Evolutionary conservation across 345 rosid genomes (phyloP).

Genomic region (Carallia brachiata): DNA sequence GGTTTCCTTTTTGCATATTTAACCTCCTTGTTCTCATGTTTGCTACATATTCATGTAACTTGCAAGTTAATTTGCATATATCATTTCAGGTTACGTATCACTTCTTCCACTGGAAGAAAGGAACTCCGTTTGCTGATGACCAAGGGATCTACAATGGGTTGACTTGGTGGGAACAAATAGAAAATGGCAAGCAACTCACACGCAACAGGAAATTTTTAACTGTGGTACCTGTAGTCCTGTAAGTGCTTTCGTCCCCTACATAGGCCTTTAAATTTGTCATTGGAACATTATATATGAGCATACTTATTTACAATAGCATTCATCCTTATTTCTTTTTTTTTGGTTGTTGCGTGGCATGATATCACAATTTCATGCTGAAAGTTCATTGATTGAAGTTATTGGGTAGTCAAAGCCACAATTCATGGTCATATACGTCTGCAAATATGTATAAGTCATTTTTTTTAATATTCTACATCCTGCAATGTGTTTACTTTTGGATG

Average conservation of each 20-base stretch:
- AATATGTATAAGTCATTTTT: background rate
- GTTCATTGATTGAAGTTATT: background rate
- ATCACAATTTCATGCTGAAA: background rate
- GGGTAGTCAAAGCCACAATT: background rate
- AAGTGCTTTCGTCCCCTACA: conserved; percentile 29
- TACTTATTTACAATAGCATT: background rate
- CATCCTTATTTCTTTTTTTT: no score
- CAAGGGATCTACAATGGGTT: conserved; percentile 91
- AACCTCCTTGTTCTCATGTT: background rate
- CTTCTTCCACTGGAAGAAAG: conserved; percentile 98
- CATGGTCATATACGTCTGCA: no score
- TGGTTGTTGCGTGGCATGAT: no score
- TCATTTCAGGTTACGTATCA: conserved; percentile 80
- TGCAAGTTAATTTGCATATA: background rate
- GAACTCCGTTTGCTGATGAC: conserved; percentile 98
- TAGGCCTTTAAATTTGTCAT: background rate
- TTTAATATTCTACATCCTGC: background rate
- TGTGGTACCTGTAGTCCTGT: conserved; percentile 91
- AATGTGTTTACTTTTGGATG: background rate
- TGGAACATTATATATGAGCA: background rate
- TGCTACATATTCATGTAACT: background rate
- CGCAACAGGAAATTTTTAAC: conserved; percentile 92
- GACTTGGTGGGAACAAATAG: conserved; percentile 99
- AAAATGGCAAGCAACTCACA: conserved; percentile 91
- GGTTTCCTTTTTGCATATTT: background rate